Evolutionary conservation across 2,329 filamentous ascomycete species (phyloP), one percentile per base, ranked within the genome.

Genomic region (Aspergillus quadricinctus): DNA sequence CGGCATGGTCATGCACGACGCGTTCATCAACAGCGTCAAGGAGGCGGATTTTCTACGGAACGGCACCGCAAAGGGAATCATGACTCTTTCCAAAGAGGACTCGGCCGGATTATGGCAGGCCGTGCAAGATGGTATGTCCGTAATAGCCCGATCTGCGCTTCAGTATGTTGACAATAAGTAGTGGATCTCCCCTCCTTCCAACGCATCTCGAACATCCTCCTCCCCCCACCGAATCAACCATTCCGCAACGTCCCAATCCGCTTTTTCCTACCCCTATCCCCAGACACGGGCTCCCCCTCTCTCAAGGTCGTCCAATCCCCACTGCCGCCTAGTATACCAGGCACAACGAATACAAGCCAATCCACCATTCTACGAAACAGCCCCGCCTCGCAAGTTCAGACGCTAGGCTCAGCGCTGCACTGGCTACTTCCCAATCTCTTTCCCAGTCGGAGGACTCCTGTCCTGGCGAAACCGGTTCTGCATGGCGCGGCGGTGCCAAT

Each of bases 31-130:
- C 62, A 84, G 80, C 52, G 86, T 89, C 59, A 89, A 89, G 69
- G 87, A 89, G 80, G 92, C 92, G 29, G 92, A 96, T 73, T 96
- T 92, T 64, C 79, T 96, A 51, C 85, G 92, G 52, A 93, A 94
- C 64, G 91, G 92, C 48, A 94, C 89, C 53, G 91, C 90, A 17
- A 92, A 93, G 70, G 88, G 89, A 58, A 92, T 96, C 67, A 96
- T 96, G 90, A 88, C 86, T 53, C 78, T 97, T 67, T 91, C 88
- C 58, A 92, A 92, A 71, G 86, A 89, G 48, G 87, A 96, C 71
- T 94, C 90, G 14, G 90, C 87, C 7, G 83, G 88, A 31, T 80
- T 97, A 35, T 97, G 92, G 91, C 83, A 87, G 62, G 83, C 89
- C 9, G 89, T 96, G 45, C 81, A 88, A 71, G 84, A 89, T 64